Conservation (phyloP, 2,329 filamentous ascomycete species). For the Penicillium sp. region DNA sequence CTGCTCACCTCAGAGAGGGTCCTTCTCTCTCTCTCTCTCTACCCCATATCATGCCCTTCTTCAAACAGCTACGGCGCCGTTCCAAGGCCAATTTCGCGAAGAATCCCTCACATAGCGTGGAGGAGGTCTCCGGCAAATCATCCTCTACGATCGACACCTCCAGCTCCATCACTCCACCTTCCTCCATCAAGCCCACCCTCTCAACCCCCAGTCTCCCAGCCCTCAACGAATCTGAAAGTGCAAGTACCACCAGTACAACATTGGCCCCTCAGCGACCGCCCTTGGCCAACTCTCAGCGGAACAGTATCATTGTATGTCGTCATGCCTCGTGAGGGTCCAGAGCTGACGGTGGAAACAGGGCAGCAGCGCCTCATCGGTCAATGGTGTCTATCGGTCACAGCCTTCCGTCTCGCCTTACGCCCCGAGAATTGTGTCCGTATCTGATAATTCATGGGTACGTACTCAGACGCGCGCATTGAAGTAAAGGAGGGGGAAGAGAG, state of each 20-base stretch:
- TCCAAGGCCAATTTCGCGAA: constrained; percentile 71
- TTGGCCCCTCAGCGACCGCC: constrained; percentile 51
- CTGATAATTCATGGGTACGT: constrained; percentile 82
- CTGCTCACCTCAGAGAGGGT: constrained; percentile 16
- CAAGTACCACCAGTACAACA: constrained; percentile 23
- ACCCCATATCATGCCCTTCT: constrained; percentile 56
- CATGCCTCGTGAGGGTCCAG: neutral
- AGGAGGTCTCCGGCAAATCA: constrained; percentile 63
- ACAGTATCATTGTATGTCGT: constrained; percentile 44
- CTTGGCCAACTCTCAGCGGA: constrained; percentile 41
- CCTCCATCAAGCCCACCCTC: constrained; percentile 67
- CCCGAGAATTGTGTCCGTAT: constrained; percentile 75
- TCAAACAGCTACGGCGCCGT: constrained; percentile 74
- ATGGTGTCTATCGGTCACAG: constrained; percentile 49
- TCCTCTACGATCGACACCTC: constrained; percentile 63
- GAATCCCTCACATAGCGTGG: constrained; percentile 49
- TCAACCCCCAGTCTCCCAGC: constrained; percentile 63
- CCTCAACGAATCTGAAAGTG: constrained; percentile 53
- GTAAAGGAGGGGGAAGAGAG: too few species aligned
- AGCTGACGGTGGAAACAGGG: constrained; percentile 31
- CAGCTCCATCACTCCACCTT: constrained; percentile 73
- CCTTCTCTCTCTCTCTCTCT: constrained; percentile 1
- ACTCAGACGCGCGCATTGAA: neutral
- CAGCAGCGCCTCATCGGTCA: constrained; percentile 34
- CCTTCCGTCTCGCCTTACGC: constrained; percentile 75